phyloP scores from a whole-genome alignment of 768 basidiomycete genomes.

The Nevesoporus exiguus region DNA sequence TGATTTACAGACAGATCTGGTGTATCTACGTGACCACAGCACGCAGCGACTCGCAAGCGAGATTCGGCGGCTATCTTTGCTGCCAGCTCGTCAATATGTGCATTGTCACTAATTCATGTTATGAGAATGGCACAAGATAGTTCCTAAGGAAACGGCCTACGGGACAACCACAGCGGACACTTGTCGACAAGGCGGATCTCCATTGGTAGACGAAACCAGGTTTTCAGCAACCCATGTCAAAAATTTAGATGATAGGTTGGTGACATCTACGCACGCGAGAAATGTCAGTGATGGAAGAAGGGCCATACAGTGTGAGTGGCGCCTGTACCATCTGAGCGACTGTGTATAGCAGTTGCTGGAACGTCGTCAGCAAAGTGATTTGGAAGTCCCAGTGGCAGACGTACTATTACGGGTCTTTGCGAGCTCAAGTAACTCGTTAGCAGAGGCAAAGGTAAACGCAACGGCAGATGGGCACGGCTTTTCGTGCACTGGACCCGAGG shows the following conservation, averaged over 20 bases:
- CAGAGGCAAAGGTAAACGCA: conserved; percentile 3
- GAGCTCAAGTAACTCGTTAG: conserved; percentile 16
- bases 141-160: conserved; percentile 9
- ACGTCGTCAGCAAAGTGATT: neutral
- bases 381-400: neutral
- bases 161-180: conserved; percentile 20
- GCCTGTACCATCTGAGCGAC: conserved; percentile 17
- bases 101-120: conserved; percentile 9
- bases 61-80: conserved; percentile 15
- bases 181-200: conserved; percentile 1
- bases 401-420: conserved; percentile 22
- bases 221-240: conserved; percentile 15
- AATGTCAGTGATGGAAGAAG: conserved; percentile 1
- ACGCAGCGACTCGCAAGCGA: conserved; percentile 16
- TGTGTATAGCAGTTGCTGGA: conserved; percentile 21
- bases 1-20: conserved; percentile 27
- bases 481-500: neutral
- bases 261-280: conserved; percentile 12
- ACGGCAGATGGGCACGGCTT: neutral
- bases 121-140: neutral
- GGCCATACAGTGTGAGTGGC: too few relatives aligned
- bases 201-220: neutral
- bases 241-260: conserved; percentile 18
- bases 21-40: conserved; percentile 8
- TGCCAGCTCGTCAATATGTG: conserved; percentile 12